Conservation (phyloP, 75 land plant species). For the Picea sitchensis region DNA sequence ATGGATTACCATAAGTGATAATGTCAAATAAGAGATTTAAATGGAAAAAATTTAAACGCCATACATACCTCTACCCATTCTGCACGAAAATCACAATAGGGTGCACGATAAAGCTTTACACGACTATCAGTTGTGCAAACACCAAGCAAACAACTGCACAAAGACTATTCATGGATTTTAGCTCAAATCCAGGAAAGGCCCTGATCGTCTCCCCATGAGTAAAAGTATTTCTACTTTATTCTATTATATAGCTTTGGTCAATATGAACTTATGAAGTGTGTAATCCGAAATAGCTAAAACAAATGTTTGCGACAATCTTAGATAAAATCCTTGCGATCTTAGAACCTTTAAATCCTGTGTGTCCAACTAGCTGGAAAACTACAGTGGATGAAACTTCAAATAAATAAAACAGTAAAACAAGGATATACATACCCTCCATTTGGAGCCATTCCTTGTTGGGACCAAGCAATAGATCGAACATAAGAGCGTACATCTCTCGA, state of each 20-base stretch:
- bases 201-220: neutral
- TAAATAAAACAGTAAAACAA: neutral
- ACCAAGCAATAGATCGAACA: constrained; percentile 90
- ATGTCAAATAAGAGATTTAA: neutral
- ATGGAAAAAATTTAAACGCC: neutral
- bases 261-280: neutral
- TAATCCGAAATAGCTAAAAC: neutral
- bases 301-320: neutral
- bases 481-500: constrained; percentile 56
- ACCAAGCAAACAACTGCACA: constrained; percentile 80
- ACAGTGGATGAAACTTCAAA: neutral
- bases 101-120: constrained; percentile 81
- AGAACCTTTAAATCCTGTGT: neutral
- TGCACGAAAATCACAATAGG: constrained; percentile 64
- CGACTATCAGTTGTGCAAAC: constrained; percentile 76
- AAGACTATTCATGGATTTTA: neutral
- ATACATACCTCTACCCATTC: constrained; percentile 88
- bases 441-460: constrained; percentile 72
- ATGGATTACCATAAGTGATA: neutral
- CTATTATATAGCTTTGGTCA: neutral
- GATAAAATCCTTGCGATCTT: neutral
- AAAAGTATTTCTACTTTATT: neutral
- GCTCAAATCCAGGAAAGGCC: neutral
- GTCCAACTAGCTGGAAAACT: neutral
- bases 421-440: constrained; percentile 58